Conservation (phyloP, 1,139 yeast species). For the Taiozyma sp. region DNA sequence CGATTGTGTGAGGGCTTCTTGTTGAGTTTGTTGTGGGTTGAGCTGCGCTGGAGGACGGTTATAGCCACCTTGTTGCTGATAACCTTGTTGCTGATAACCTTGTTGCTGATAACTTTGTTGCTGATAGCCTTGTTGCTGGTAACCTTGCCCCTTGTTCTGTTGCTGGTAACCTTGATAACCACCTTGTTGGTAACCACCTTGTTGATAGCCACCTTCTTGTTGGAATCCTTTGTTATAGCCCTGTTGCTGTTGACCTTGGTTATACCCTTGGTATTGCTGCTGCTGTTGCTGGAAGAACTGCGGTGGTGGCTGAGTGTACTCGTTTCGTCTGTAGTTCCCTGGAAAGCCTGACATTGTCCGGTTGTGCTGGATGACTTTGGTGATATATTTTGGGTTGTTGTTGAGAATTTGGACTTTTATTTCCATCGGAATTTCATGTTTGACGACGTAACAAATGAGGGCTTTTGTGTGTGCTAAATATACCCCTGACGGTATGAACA, state of each 20-base stretch:
- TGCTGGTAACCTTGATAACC: slow-evolving; percentile 4
- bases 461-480: too few relatives aligned
- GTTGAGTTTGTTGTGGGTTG: slow-evolving; percentile 8
- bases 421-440: not conserved
- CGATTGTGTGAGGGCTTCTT: slow-evolving; percentile 14
- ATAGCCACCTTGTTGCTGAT: slow-evolving; percentile 4
- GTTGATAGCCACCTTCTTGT: slow-evolving; percentile 14
- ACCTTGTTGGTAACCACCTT: slow-evolving; percentile 6
- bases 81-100: slow-evolving; percentile 26
- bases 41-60: slow-evolving; percentile 11
- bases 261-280: slow-evolving; percentile 2
- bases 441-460: too few relatives aligned
- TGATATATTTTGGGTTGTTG: too few relatives aligned
- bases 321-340: not conserved
- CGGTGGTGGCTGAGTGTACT: not conserved
- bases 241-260: slow-evolving; percentile 12
- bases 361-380: not conserved
- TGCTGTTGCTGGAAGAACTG: slow-evolving; percentile 5
- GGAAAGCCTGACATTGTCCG: not conserved
- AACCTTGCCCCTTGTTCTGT: slow-evolving; percentile 10
- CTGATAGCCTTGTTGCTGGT: slow-evolving; percentile 22
- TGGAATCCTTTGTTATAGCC: slow-evolving; percentile 23
- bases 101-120: slow-evolving; percentile 21
- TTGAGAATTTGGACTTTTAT: not conserved
- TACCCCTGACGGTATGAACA: too few relatives aligned